phyloP scores from a whole-genome alignment of 129 eudicot species.

The Cynara cardunculus region DNA sequence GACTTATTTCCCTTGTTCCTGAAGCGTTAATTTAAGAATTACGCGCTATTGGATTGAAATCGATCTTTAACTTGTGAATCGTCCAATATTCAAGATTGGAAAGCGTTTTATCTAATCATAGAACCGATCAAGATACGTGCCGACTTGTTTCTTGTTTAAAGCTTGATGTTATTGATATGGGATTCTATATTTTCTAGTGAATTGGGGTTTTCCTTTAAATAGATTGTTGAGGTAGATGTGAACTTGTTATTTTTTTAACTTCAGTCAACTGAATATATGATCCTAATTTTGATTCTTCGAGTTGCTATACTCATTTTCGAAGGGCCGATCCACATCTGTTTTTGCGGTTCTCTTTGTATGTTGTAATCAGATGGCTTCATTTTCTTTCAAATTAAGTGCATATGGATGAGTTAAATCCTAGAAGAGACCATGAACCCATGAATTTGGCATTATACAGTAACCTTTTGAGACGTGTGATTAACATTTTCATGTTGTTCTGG shows the following conservation, averaged over 20 bases:
- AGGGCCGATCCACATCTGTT: background rate
- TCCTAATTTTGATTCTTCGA: background rate
- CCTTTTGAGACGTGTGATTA: too few species aligned
- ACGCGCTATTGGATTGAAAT: background rate
- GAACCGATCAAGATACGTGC: background rate
- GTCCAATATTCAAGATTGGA: background rate
- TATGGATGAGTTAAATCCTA: background rate
- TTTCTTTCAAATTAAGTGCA: background rate
- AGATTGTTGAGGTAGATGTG: background rate
- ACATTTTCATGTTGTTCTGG: too few species aligned
- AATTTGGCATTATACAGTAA: too few species aligned
- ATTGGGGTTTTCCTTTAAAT: constrained; percentile 6
- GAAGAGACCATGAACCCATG: too few species aligned
- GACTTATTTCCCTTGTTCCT: background rate
- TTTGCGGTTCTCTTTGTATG: background rate
- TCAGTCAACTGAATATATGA: background rate
- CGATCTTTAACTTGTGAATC: background rate
- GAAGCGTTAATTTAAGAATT: background rate
- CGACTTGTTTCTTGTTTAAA: constrained; percentile 5
- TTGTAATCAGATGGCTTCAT: background rate
- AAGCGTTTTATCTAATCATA: background rate
- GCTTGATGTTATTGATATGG: background rate
- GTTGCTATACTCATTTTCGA: background rate
- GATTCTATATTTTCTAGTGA: background rate
- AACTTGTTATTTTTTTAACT: background rate